Percentiles rank a stretch among this genome's conserved stretches.
These are phyloP conservation scores for Tremellales sp. DNA, from an alignment of 1,284 basidiomycete species.

Conservation along the genomic window DNA sequence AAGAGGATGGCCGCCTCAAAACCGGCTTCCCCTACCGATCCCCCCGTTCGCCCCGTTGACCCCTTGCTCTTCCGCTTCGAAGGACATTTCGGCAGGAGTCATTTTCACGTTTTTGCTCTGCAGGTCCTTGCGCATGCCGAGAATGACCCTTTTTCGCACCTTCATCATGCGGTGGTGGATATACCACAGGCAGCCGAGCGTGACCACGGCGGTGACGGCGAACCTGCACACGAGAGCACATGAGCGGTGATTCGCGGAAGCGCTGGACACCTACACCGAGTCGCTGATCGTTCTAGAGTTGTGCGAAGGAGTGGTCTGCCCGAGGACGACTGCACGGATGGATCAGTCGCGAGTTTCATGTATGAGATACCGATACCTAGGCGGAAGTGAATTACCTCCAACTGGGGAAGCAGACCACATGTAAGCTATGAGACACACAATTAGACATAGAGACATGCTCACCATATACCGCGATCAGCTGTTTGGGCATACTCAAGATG, in stretches of 20 bases:
- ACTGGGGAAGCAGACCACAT: conserved; percentile 25
- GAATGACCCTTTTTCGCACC: conserved; percentile 28
- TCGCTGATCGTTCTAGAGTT: conserved; percentile 25
- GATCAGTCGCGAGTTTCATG: neutral
- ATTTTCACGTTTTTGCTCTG: conserved; percentile 10
- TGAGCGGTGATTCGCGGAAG: neutral
- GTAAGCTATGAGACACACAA: conserved; percentile 20
- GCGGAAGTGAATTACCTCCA: conserved; percentile 9
- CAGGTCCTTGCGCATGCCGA: conserved; percentile 27
- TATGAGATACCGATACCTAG: neutral
- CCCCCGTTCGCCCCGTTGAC: no score
- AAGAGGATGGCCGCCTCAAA: no score
- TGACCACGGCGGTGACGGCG: conserved; percentile 26
- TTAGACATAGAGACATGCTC: neutral
- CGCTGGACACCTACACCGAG: conserved; percentile 15
- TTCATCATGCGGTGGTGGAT: conserved; percentile 29
- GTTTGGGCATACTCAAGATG: conserved; percentile 46
- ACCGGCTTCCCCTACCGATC: no score
- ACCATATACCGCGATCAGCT: conserved; percentile 14
- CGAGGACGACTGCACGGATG: conserved; percentile 13
- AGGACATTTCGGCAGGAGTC: neutral
- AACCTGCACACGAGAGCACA: conserved; percentile 9
- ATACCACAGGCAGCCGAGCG: conserved; percentile 26
- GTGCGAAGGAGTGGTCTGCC: conserved; percentile 14
- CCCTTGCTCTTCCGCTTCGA: no score